Evolutionary conservation across 2,329 filamentous ascomycete species (phyloP), one percentile per base, ranked within the genome.

Genomic region (Talaromyces islandicus): DNA sequence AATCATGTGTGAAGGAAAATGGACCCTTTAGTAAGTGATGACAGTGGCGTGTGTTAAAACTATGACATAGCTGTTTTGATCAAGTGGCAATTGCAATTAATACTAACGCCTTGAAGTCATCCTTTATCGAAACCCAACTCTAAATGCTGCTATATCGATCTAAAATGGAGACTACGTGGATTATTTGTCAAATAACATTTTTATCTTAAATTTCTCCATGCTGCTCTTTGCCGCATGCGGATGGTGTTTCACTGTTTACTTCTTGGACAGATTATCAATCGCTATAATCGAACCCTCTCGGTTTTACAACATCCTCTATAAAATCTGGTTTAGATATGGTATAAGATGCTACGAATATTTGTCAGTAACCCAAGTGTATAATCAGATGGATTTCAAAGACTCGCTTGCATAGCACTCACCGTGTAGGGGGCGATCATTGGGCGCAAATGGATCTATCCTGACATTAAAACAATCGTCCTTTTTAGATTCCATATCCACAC

Each of bases 351-450:
- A 29, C 30, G 9, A 10, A 46, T 21, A 4, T 24, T 21, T 9
- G 19, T 38, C 17, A 46, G 43, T 4, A 6, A 24, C 21, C 3
- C 19, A 46, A 21, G 3, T 3, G 7, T 12, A 46, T n/a, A 46
- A 11, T 2, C 17, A 19, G 7, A 17, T 21, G 4, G 4, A 24
- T 50, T 21, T 21, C 3, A 11, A 50, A 21, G 12, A 1, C 17
- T 29, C 19, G 14, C 48, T 11, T 27, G 21, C 3, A 12, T 10
- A 10, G 25, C n/a, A 60, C 51, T 58, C 24, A 61, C 56, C 56
- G 52, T 55, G 57, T 21, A 61, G 46, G 17, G 56, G 56, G 12
- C 57, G 59, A 25, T 61, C 59, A 12, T 51, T 61, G 17, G 59
- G 50, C 7, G 53, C 46, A 21, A 58, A 61, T 14, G 51, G 59